Conservation (phyloP, 495 filamentous ascomycete genomes). For the Neurospora africana region DNA sequence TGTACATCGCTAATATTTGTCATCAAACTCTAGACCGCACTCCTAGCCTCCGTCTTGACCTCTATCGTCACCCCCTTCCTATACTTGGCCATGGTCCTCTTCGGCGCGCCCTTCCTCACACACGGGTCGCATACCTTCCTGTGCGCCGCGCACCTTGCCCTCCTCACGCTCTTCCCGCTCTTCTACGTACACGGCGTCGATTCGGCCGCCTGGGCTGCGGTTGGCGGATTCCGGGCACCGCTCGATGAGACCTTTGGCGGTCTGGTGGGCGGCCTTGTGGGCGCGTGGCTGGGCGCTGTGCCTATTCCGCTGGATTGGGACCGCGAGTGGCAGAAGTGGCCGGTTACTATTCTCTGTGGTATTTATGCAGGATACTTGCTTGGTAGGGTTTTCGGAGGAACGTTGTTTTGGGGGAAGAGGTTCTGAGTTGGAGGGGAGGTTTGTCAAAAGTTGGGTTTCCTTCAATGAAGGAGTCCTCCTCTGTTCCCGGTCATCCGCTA, state of each 20-base stretch:
- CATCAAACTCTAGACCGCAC: slow-evolving; percentile 37
- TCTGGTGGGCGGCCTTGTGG: slow-evolving; percentile 48
- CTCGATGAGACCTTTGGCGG: slow-evolving; percentile 63
- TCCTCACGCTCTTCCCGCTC: slow-evolving; percentile 63
- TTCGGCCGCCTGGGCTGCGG: slow-evolving; percentile 57
- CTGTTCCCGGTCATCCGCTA: not conserved
- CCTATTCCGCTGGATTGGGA: slow-evolving; percentile 95
- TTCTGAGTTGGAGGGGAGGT: slow-evolving; percentile 10
- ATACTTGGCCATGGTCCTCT: slow-evolving; percentile 60
- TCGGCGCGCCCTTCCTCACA: slow-evolving; percentile 83
- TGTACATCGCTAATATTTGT: not conserved
- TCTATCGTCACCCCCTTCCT: slow-evolving; percentile 48
- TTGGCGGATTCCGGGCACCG: slow-evolving; percentile 44
- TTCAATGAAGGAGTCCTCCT: not conserved
- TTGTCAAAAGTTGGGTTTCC: not conserved
- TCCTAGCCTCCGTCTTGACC: slow-evolving; percentile 54
- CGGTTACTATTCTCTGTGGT: slow-evolving; percentile 63
- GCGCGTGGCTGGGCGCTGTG: slow-evolving; percentile 70
- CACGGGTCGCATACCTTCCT: slow-evolving; percentile 70
- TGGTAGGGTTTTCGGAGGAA: slow-evolving; percentile 29
- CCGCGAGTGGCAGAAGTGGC: slow-evolving; percentile 96
- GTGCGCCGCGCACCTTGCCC: slow-evolving; percentile 67
- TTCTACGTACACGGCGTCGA: slow-evolving; percentile 82
- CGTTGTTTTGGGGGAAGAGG: slow-evolving; percentile 28
- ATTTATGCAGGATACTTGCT: slow-evolving; percentile 30